phyloP scores from a whole-genome alignment of 2,329 filamentous ascomycete species.

The Penicillium sp. region DNA sequence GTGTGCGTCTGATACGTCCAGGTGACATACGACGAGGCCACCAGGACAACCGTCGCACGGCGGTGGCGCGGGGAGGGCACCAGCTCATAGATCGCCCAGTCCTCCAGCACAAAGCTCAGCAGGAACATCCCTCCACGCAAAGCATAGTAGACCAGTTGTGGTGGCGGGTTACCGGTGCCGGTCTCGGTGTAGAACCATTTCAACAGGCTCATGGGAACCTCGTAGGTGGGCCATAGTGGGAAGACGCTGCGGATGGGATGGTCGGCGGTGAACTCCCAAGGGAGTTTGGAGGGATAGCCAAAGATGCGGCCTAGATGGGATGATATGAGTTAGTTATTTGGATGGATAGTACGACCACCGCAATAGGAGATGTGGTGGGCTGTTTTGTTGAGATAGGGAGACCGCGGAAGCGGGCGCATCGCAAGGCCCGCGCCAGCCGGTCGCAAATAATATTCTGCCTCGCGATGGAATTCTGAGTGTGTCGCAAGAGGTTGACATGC shows the following conservation, averaged over 20 bases:
- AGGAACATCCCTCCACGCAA: slow-evolving; percentile 89
- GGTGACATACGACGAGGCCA: slow-evolving; percentile 95
- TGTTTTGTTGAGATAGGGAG: slow-evolving; percentile 3
- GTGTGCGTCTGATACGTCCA: slow-evolving; percentile 99
- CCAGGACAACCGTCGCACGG: slow-evolving; percentile 74
- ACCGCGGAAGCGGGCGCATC: slow-evolving; percentile 3
- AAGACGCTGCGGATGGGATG: slow-evolving; percentile 93
- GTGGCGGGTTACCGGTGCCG: slow-evolving; percentile 71
- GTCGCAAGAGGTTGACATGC: neutral
- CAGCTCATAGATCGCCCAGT: slow-evolving; percentile 95
- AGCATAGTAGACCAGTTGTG: slow-evolving; percentile 87
- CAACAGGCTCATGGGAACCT: slow-evolving; percentile 86
- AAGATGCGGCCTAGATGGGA: slow-evolving; percentile 80
- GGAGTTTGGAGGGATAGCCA: slow-evolving; percentile 82
- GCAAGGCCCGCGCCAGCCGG: neutral
- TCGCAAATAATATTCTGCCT: neutral
- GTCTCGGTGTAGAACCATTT: slow-evolving; percentile 91
- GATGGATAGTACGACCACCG: neutral
- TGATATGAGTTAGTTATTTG: slow-evolving; percentile 8
- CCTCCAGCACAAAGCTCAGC: slow-evolving; percentile 92
- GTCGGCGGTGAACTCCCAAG: slow-evolving; percentile 93
- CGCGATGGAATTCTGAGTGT: neutral
- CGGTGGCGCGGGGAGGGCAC: slow-evolving; percentile 73
- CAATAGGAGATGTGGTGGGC: neutral
- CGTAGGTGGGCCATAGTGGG: slow-evolving; percentile 93